Conservation (phyloP, 2,329 filamentous ascomycete genomes). For the Pyricularia sp. region DNA sequence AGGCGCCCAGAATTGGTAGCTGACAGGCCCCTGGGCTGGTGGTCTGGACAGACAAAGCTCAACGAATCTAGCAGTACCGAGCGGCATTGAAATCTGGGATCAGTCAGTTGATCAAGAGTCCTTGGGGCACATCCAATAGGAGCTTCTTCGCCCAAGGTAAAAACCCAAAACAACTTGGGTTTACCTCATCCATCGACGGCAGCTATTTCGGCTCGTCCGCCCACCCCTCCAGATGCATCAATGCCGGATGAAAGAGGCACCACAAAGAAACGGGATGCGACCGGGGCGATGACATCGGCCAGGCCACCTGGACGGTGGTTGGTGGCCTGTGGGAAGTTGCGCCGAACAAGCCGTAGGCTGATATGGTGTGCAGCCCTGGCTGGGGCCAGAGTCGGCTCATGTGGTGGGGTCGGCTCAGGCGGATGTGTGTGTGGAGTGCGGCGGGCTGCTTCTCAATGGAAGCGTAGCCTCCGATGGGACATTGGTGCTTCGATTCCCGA, state of each 20-base stretch:
- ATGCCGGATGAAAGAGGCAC: constrained; percentile 1
- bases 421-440: neutral
- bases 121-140: neutral
- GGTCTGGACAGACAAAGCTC: neutral
- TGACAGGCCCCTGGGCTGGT: neutral
- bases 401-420: neutral
- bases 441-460: neutral
- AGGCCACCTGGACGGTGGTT: constrained; percentile 4
- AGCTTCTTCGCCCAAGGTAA: neutral
- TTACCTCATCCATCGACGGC: neutral
- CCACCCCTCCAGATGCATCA: neutral
- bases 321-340: constrained; percentile 28
- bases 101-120: neutral
- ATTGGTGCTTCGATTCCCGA: neutral
- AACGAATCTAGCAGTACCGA: neutral
- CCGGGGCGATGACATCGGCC: constrained; percentile 1
- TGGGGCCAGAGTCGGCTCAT: neutral
- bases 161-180: neutral
- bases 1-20: neutral
- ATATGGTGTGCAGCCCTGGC: constrained; percentile 24
- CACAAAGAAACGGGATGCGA: constrained; percentile 10
- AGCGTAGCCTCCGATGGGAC: neutral
- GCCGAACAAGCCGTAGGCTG: constrained; percentile 39
- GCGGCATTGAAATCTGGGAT: neutral
- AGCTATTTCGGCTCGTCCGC: neutral